These are phyloP conservation scores for Cyclocybe cylindracea DNA, from an alignment of 768 basidiomycete species.

Conservation along the genomic window DNA sequence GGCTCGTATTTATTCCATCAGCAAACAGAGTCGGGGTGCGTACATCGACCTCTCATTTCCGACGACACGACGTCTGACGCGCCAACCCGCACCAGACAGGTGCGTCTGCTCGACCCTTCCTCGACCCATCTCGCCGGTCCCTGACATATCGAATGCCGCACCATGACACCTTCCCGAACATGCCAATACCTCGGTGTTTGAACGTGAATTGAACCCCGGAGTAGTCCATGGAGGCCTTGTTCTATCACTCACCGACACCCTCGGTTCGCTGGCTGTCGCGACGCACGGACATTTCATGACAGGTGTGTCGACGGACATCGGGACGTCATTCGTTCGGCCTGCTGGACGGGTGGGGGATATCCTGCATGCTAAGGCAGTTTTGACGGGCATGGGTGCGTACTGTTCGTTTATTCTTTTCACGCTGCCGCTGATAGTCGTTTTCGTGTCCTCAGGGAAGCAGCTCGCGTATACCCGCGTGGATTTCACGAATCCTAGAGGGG, in stretches of 20 bases:
- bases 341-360: slow-evolving; percentile 72
- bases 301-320: slow-evolving; percentile 83
- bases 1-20: no score
- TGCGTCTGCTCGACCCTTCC: slow-evolving; percentile 8
- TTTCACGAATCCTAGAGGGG: slow-evolving; percentile 63
- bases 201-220: neutral
- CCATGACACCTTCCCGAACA: neutral
- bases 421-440: neutral
- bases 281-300: slow-evolving; percentile 86
- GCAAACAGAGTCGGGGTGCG: slow-evolving; percentile 83
- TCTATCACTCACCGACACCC: slow-evolving; percentile 79
- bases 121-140: no score
- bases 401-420: neutral
- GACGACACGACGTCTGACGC: slow-evolving; percentile 2
- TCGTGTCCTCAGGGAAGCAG: slow-evolving; percentile 58
- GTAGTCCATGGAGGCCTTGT: slow-evolving; percentile 80
- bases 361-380: slow-evolving; percentile 59
- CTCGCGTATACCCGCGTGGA: slow-evolving; percentile 83
- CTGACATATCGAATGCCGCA: neutral
- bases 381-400: slow-evolving; percentile 68
- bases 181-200: neutral
- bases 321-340: slow-evolving; percentile 75
- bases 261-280: slow-evolving; percentile 84
- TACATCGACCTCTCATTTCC: slow-evolving; percentile 10
- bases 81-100: slow-evolving; percentile 34